Evolutionary conservation across 805 yeast species (phyloP).

Genomic region (Wickerhamiella vanderwaltii): DNA sequence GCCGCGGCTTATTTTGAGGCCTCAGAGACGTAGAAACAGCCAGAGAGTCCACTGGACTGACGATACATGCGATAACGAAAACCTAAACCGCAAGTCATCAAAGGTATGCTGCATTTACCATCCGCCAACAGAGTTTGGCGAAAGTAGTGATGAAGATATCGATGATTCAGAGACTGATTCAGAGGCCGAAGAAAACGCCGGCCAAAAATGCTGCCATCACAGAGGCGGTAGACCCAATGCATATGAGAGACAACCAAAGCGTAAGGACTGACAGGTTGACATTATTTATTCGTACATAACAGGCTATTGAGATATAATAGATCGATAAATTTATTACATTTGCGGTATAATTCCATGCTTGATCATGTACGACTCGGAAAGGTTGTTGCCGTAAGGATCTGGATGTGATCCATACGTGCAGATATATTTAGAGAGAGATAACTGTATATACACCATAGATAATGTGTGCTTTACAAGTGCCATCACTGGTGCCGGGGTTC

Average conservation of each 20-base stretch:
- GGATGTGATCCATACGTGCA: no score
- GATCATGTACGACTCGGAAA: no score
- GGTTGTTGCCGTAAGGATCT: no score
- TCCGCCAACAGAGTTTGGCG: slow-evolving; percentile 30
- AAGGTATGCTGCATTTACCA: slow-evolving; percentile 69
- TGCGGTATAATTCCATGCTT: no score
- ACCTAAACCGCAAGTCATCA: slow-evolving; percentile 76
- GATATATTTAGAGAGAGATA: no score
- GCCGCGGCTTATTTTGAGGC: slow-evolving; percentile 3
- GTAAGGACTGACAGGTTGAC: no score
- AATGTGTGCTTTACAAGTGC: no score
- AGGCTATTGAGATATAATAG: no score
- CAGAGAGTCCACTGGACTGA: slow-evolving; percentile 71
- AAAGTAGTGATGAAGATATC: slow-evolving; percentile 28
- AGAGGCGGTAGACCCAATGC: slow-evolving; percentile 54
- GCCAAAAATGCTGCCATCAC: slow-evolving; percentile 10
- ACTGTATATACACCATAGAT: no score
- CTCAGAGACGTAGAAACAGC: slow-evolving; percentile 15
- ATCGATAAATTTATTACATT: no score
- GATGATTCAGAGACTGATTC: slow-evolving; percentile 29
- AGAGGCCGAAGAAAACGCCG: slow-evolving; percentile 25
- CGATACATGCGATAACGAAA: slow-evolving; percentile 81
- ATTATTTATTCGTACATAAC: no score
- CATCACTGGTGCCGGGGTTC: no score
- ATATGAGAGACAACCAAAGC: slow-evolving; percentile 67